Evolutionary conservation across 176 grass and related monocot species (phyloP).

Genomic region (Musa acuminata): DNA sequence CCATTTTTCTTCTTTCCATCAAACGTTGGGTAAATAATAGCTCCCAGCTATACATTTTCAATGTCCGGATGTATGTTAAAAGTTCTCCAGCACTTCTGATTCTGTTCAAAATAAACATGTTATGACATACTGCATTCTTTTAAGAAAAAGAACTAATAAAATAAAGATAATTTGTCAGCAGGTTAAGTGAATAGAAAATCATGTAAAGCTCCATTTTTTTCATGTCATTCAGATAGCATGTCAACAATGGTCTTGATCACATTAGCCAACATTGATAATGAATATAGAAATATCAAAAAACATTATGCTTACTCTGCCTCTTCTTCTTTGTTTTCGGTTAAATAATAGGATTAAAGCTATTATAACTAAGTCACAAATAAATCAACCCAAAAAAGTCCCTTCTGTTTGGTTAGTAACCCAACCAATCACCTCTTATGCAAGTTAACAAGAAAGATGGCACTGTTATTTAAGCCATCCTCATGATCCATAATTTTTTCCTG

Average conservation of each 20-base stretch:
- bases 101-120: slow-evolving; percentile 32
- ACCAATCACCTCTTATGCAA: background rate
- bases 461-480: too few relatives aligned
- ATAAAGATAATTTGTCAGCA: background rate
- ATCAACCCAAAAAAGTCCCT: background rate
- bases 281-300: background rate
- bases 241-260: too few relatives aligned
- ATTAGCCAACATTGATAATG: background rate
- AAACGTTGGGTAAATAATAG: slow-evolving; percentile 64
- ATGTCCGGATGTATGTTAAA: slow-evolving; percentile 77
- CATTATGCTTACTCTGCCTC: background rate
- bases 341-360: background rate
- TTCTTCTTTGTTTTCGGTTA: background rate
- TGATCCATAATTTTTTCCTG: too few relatives aligned
- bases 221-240: too few relatives aligned
- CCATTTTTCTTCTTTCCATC: slow-evolving; percentile 68
- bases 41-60: slow-evolving; percentile 98
- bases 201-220: background rate
- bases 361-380: background rate
- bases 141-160: background rate
- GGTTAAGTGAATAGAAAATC: background rate
- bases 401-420: background rate
- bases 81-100: slow-evolving; percentile 91
- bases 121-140: background rate
- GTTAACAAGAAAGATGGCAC: too few relatives aligned